Base-by-base conservation (phyloP, 2,329 filamentous ascomycete genomes). In the Cladophialophora psammophila region DNA sequence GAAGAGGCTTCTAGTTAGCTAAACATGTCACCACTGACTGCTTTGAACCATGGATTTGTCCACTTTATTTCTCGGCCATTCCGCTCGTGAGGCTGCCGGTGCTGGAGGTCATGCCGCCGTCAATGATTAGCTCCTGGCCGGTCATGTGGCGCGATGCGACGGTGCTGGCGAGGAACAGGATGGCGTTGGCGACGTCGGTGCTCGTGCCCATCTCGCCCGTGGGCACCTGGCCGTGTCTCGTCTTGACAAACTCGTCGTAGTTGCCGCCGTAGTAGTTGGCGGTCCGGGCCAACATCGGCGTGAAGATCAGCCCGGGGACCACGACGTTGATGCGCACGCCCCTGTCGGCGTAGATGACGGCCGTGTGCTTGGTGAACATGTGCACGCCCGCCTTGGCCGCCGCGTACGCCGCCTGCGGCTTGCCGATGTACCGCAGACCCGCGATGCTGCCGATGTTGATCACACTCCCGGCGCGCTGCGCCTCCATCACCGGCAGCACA, bases 251-350 rank as follows among this genome's bases (percentile, higher is more conserved):
- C 58, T 79, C 83, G 36, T 82, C 83, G 59, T 84, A 80, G 18
- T 82, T 79, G 0, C 79, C 83, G 0, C 74, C 76, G 3, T 76
- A 76, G 72, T 80, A 86, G 32, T 81, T 75, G 0, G 81, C 80
- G 69, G 87, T 63, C 3, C 75, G 76, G 26, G 76, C 76, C 4
- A 82, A 82, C 42, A 85, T 81, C 0, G 85, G 85, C 20, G 85
- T 87, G 60, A 86, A 78, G 72, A 88, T 87, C 63, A 88, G 72
- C 0, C 85, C 85, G 0, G 86, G 86, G 0, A 86, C 83, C 0
- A 87, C 83, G 0, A 81, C 81, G 69, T 88, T 88, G 42, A 88
- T 66, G n/a, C 85, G 81, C 80, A 71, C 87, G 0, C 80, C 60
- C 18, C 69, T 75, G 2, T 66, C 66, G 10, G 73, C 74, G 69